Evolutionary conservation across 352 stramenopile species (phyloP).

Genomic region (Saprolegnia diclina): DNA sequence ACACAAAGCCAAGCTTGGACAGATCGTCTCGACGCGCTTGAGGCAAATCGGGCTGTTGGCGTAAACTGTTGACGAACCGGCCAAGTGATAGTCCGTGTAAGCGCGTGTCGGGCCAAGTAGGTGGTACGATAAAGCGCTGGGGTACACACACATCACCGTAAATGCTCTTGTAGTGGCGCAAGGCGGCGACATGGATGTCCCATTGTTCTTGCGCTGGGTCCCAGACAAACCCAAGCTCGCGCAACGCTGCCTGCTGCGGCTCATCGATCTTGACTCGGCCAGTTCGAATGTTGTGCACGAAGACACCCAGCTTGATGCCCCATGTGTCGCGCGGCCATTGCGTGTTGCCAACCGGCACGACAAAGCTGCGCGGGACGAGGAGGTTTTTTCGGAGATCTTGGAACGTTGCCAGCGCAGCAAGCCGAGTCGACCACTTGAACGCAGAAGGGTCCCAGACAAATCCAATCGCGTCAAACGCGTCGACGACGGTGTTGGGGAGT

Average conservation of each 20-base stretch:
- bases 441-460: conserved; percentile 16
- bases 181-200: background rate
- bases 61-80: background rate
- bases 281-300: conserved; percentile 15
- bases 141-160: background rate
- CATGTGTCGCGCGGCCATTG: conserved; percentile 8
- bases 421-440: conserved; percentile 8
- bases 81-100: conserved; percentile 26
- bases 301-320: background rate
- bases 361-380: conserved; percentile 5
- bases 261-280: background rate
- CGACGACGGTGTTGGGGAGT: background rate
- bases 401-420: conserved; percentile 6
- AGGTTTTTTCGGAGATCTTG: background rate
- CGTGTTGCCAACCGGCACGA: background rate
- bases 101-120: conserved; percentile 29
- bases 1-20: conserved; percentile 5
- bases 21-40: background rate
- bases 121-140: conserved; percentile 6
- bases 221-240: conserved; percentile 13
- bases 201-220: background rate
- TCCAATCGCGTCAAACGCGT: conserved; percentile 1
- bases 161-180: background rate
- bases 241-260: background rate
- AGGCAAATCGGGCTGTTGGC: conserved; percentile 12